Conservation (phyloP, 2,329 filamentous ascomycete genomes). For the Penicillium sp. region DNA sequence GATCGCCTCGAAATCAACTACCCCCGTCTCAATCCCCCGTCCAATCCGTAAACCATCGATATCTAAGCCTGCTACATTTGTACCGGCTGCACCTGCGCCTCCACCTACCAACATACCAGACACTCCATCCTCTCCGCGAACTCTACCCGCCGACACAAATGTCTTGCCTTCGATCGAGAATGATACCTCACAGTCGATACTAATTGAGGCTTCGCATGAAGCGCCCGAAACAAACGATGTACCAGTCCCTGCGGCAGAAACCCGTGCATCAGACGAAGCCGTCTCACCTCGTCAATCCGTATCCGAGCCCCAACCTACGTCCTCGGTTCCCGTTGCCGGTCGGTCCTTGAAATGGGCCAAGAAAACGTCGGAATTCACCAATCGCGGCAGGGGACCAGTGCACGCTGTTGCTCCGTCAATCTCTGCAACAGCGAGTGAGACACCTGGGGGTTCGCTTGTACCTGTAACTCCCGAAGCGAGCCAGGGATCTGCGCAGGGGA, state of each 20-base stretch:
- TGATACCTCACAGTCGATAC: constrained; percentile 10
- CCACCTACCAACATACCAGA: constrained; percentile 19
- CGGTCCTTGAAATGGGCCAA: constrained; percentile 6
- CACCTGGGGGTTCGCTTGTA: constrained; percentile 19
- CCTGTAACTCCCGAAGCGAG: constrained; percentile 25
- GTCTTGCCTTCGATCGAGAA: constrained; percentile 17
- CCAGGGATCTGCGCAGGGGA: constrained; percentile 23
- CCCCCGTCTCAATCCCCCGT: constrained; percentile 30
- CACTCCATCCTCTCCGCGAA: constrained; percentile 18
- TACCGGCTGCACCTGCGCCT: constrained; percentile 4
- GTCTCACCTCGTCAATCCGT: constrained; percentile 9
- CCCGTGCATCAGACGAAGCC: constrained; percentile 5
- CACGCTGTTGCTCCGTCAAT: constrained; percentile 25
- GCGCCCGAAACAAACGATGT: neutral
- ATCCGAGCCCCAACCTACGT: constrained; percentile 4
- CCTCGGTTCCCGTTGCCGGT: constrained; percentile 11
- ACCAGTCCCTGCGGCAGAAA: constrained; percentile 6
- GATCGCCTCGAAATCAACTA: constrained; percentile 21
- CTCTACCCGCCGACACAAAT: constrained; percentile 15
- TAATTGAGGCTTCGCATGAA: constrained; percentile 4
- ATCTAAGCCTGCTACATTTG: constrained; percentile 11
- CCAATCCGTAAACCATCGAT: constrained; percentile 32
- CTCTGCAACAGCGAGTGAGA: constrained; percentile 19
- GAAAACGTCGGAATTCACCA: constrained; percentile 16
- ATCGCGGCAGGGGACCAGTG: constrained; percentile 10